A percentile compares a stretch with the other conserved stretches of the same genome.
Evolutionary conservation across 768 basidiomycete genomes (phyloP).

Genomic region (Lentinula lateritia): DNA sequence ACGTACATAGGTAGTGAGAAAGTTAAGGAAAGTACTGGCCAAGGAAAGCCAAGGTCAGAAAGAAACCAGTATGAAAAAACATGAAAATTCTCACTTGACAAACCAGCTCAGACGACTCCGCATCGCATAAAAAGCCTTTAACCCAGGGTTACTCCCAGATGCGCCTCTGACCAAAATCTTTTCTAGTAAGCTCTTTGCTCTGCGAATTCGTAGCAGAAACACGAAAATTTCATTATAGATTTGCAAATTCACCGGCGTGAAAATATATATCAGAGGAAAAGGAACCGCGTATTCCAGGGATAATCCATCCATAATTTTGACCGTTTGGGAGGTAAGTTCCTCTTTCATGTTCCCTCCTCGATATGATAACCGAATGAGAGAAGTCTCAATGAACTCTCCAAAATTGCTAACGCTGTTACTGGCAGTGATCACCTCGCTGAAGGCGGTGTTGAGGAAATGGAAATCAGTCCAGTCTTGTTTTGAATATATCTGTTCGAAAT

Average conservation of each 20-base stretch:
- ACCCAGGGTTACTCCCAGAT: constrained; percentile 30
- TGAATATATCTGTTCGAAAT: constrained; percentile 58
- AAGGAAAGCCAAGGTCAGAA: neutral
- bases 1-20: constrained; percentile 79
- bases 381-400: constrained; percentile 55
- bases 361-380: constrained; percentile 70
- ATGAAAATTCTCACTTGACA: constrained; percentile 56
- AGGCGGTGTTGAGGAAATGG: constrained; percentile 78
- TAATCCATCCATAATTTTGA: constrained; percentile 62
- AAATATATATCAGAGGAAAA: constrained; percentile 77
- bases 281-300: constrained; percentile 76
- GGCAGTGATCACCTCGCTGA: constrained; percentile 59
- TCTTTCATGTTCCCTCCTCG: constrained; percentile 35
- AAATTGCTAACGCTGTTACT: constrained; percentile 27
- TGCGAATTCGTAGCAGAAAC: constrained; percentile 66
- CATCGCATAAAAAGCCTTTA: constrained; percentile 74
- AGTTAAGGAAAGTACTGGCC: constrained; percentile 57
- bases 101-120: constrained; percentile 79
- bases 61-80: neutral
- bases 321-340: constrained; percentile 40
- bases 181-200: constrained; percentile 69
- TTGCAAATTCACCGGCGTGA: constrained; percentile 50
- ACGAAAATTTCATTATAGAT: constrained; percentile 64
- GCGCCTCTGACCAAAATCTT: constrained; percentile 60
- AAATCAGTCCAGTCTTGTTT: constrained; percentile 72